A percentile compares a stretch with the other conserved stretches of the same genome.
These are phyloP conservation scores for Irpex rosettiformis DNA, from an alignment of 1,284 basidiomycete species.

Conservation along the genomic window DNA sequence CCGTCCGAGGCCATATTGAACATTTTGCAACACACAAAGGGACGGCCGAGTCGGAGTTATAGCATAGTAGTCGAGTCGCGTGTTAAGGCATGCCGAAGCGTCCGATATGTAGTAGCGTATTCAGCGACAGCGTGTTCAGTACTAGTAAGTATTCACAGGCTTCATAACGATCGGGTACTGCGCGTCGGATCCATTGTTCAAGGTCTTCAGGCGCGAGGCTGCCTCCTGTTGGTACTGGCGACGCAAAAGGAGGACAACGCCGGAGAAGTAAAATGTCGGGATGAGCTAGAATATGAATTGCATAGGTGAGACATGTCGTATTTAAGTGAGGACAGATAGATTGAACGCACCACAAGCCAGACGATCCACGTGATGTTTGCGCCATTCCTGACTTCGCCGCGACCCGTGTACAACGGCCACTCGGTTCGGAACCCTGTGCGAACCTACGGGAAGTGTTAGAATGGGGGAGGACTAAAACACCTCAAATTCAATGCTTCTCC, in stretches of 20 bases:
- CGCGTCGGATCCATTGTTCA: background rate
- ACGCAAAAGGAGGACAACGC: slow-evolving; percentile 23
- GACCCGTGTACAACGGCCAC: slow-evolving; percentile 44
- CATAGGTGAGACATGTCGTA: slow-evolving; percentile 2
- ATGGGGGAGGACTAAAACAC: no score
- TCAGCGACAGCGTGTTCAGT: background rate
- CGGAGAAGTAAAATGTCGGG: slow-evolving; percentile 42
- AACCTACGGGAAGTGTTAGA: slow-evolving; percentile 33
- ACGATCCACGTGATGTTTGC: slow-evolving; percentile 45
- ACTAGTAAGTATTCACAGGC: slow-evolving; percentile 3
- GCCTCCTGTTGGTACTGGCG: slow-evolving; percentile 24
- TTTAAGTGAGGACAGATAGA: background rate
- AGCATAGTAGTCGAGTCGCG: background rate
- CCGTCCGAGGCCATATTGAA: background rate
- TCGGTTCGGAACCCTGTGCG: slow-evolving; percentile 43
- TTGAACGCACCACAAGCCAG: slow-evolving; percentile 47
- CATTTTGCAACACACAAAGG: background rate
- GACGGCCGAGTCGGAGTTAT: no score
- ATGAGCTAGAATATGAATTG: slow-evolving; percentile 33
- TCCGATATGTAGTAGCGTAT: background rate
- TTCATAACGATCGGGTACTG: background rate
- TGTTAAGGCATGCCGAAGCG: background rate
- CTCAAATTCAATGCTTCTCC: no score
- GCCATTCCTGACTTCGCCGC: slow-evolving; percentile 30
- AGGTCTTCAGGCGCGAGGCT: background rate